Evolutionary conservation across 371 early-diverging fungal genomes (phyloP).

Genomic region (Umbelopsis sp.): DNA sequence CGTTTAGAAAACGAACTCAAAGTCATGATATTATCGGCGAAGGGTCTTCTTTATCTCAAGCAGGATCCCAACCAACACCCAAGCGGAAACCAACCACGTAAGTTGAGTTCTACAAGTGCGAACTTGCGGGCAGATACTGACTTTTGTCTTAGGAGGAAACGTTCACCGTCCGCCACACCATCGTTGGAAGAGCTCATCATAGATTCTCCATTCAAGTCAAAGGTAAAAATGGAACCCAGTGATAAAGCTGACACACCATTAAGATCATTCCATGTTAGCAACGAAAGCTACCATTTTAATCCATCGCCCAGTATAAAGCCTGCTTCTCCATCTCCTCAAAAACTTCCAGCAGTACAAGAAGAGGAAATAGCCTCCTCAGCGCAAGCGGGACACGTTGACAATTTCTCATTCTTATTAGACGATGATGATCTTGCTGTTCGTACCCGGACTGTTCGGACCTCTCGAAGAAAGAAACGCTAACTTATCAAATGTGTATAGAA

Average conservation of each 20-base stretch:
- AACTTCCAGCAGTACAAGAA: no score
- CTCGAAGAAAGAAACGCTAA: neutral
- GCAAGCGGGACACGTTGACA: neutral
- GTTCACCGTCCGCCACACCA: neutral
- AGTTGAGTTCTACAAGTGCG: neutral
- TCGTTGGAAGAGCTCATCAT: conserved; percentile 6
- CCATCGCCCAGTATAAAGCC: neutral
- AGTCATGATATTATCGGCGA: neutral
- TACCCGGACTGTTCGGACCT: neutral
- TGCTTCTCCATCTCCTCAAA: neutral
- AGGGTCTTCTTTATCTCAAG: neutral
- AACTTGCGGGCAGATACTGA: neutral
- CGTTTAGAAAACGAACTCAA: neutral
- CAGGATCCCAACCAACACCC: neutral
- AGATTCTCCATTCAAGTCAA: neutral
- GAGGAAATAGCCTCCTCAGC: neutral
- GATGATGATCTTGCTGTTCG: neutral
- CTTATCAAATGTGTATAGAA: neutral
- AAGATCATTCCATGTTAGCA: neutral
- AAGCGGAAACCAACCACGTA: neutral
- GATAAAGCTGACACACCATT: neutral
- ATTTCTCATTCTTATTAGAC: neutral
- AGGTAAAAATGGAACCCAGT: neutral
- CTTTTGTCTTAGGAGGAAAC: neutral
- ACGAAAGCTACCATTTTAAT: neutral